A percentile compares a stretch with the other conserved stretches of the same genome.
These are phyloP conservation scores for Lactarius sanguifluus DNA, from an alignment of 768 basidiomycete genomes.

Conservation along the genomic window DNA sequence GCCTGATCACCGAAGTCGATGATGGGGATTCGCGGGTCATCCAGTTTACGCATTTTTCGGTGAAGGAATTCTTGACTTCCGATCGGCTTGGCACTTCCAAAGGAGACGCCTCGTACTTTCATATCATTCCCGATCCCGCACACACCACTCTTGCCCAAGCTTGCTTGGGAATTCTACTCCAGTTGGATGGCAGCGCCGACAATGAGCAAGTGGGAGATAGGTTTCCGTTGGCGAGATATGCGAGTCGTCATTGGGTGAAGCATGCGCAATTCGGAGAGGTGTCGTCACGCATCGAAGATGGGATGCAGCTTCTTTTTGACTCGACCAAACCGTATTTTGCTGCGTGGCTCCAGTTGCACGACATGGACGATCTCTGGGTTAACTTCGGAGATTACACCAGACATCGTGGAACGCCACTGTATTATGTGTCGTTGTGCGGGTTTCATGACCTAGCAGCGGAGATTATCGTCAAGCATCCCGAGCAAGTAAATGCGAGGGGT, in stretches of 20 bases:
- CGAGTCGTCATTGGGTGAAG: neutral
- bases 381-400: neutral
- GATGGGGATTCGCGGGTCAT: neutral
- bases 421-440: neutral
- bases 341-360: neutral
- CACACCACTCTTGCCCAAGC: neutral
- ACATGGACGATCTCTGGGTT: neutral
- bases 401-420: neutral
- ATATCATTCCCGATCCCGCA: neutral
- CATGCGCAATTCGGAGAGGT: neutral
- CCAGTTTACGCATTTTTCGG: neutral
- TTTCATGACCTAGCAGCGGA: neutral
- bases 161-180: neutral
- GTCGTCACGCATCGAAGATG: neutral
- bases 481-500: neutral
- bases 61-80: neutral
- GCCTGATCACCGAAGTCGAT: neutral
- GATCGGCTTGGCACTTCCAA: neutral
- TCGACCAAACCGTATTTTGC: neutral
- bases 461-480: neutral
- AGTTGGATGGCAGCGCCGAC: neutral
- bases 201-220: neutral
- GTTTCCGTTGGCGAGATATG: neutral
- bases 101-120: neutral
- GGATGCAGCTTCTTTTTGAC: neutral